Evolutionary conservation across 106 monocot species (phyloP), one percentile per base, ranked within the genome.

Genomic region (Narthecium ossifragum): DNA sequence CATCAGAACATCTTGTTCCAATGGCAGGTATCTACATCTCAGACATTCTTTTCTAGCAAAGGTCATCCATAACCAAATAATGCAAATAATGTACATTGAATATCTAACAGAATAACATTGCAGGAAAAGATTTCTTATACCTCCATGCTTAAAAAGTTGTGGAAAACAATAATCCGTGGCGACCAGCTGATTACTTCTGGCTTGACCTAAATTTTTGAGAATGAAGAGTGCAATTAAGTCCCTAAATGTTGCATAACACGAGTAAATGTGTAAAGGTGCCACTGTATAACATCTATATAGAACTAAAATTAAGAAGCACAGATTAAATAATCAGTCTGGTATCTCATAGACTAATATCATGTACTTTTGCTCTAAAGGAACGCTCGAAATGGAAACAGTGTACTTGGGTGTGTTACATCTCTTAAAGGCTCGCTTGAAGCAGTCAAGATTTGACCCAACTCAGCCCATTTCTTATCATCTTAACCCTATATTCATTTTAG

Each of bases 131-230:
- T n/a, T n/a, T n/a, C 31, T 8, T 5, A 59, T 72, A 84, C 88
- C 88, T 89, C 84, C 17, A 49, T 53, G 70, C 88, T 89, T 39
- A 89, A 69, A 53, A 89, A 89, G 58, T 81, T 80, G 57, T 72
- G 88, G 29, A 89, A 84, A 57, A 89, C 53, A 61, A 80, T 69
- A 48, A 89, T 75, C 46, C 88, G 65, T 13, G 88, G 88, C 15
- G 80, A 77, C 88, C 88, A 89, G 55, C 80, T 89, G 36, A 84
- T 57, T 51, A 89, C 64, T 78, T 84, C 88, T 36, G 84, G 84
- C 67, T 84, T 89, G 32, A 89, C 77, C 88, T 89, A 51, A 37
- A 64, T 39, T 36, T 59, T 48, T 31, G 4, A 64, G 60, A 55
- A 57, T 13, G 27, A 46, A 60, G 21, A 56, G 39, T 22, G 26